Conservation (phyloP, 495 filamentous ascomycete genomes). For the Neurospora sp. region DNA sequence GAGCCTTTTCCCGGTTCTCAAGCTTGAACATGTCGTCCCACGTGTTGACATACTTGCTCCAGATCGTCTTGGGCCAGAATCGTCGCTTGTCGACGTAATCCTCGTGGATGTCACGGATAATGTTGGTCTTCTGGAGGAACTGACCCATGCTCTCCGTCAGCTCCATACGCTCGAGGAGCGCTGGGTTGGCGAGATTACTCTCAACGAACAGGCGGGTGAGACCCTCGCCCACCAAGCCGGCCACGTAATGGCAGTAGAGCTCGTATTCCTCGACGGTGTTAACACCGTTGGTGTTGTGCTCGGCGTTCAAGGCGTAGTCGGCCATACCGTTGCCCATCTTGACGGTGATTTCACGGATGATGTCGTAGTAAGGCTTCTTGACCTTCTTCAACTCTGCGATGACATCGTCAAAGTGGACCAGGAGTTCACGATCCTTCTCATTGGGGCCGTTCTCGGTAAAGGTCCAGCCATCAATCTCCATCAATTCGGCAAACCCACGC, state of each 20-base stretch:
- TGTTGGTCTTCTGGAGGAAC: slow-evolving; percentile 96
- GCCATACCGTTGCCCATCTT: slow-evolving; percentile 99
- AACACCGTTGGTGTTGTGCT: slow-evolving; percentile 66
- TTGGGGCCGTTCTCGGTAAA: slow-evolving; percentile 77
- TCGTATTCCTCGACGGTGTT: slow-evolving; percentile 84
- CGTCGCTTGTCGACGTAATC: slow-evolving; percentile 76
- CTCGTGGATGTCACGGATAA: slow-evolving; percentile 90
- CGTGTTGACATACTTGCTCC: slow-evolving; percentile 83
- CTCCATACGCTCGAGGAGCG: slow-evolving; percentile 62
- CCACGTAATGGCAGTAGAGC: slow-evolving; percentile 93
- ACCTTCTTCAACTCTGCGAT: slow-evolving; percentile 81
- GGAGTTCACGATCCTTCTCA: slow-evolving; percentile 87
- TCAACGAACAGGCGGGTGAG: slow-evolving; percentile 86
- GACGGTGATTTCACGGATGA: slow-evolving; percentile 88
- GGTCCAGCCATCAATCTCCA: slow-evolving; percentile 82
- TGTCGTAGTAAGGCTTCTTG: slow-evolving; percentile 70
- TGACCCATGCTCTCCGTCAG: slow-evolving; percentile 94
- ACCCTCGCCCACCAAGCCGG: slow-evolving; percentile 92
- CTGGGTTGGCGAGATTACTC: slow-evolving; percentile 76
- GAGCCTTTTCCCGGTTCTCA: slow-evolving; percentile 65
- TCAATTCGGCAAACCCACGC: slow-evolving; percentile 63
- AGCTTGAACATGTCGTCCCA: slow-evolving; percentile 86
- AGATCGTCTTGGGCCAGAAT: slow-evolving; percentile 93
- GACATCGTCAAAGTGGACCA: slow-evolving; percentile 84
- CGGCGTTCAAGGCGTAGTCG: slow-evolving; percentile 78